Conservation (phyloP, 1,139 yeast genomes). For the Eremothecium sinecaudum region DNA sequence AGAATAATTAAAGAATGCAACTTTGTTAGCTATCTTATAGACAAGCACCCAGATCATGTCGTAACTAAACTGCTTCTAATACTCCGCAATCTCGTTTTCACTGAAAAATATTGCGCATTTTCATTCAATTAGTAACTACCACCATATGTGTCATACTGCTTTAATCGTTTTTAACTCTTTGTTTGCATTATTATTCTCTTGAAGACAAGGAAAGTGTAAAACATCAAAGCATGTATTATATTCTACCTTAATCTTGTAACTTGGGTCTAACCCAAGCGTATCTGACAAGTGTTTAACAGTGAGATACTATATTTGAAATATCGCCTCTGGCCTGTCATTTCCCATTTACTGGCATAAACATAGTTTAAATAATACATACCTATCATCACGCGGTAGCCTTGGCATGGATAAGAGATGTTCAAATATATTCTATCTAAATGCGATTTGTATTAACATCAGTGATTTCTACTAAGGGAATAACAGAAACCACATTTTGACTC, state of each 20-base stretch:
- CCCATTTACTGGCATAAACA: neutral
- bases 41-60: constrained; percentile 41
- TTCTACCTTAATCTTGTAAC: too few relatives aligned
- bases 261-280: too few relatives aligned
- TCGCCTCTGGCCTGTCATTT: too few relatives aligned
- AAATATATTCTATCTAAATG: too few relatives aligned
- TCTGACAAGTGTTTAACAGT: too few relatives aligned
- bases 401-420: too few relatives aligned
- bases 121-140: constrained; percentile 21
- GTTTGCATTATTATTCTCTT: too few relatives aligned
- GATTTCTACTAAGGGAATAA: constrained; percentile 10
- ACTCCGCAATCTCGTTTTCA: constrained; percentile 68
- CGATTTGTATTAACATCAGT: constrained; percentile 7
- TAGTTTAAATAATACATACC: neutral
- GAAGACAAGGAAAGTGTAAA: too few relatives aligned
- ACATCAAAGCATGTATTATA: too few relatives aligned
- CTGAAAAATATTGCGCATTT: too few relatives aligned
- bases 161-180: constrained; percentile 31
- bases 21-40: constrained; percentile 24
- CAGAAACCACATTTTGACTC: constrained; percentile 8
- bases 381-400: too few relatives aligned
- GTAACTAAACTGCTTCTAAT: constrained; percentile 52
- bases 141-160: constrained; percentile 35
- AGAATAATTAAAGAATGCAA: constrained; percentile 12
- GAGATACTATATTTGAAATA: too few relatives aligned